Evolutionary conservation across 176 grass and related monocot genomes (phyloP).

Genomic region (Elymus sibiricus): DNA sequence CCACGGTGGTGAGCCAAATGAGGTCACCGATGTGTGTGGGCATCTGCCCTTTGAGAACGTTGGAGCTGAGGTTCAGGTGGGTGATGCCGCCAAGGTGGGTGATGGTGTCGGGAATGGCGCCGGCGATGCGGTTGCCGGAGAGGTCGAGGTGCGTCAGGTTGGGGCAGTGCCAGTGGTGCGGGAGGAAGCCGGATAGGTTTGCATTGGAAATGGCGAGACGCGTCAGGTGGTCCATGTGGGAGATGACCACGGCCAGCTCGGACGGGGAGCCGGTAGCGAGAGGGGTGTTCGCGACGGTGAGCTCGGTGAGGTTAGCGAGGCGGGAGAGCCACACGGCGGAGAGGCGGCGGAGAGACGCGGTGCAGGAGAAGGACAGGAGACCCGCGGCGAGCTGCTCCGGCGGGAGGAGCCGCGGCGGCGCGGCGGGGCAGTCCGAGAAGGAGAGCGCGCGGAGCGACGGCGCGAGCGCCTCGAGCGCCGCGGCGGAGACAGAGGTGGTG

Average conservation of each 20-base stretch:
- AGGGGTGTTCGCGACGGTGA: constrained; percentile 53
- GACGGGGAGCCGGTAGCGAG: constrained; percentile 38
- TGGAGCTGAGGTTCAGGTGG: constrained; percentile 80
- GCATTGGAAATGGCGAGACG: constrained; percentile 57
- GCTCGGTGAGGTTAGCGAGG: constrained; percentile 71
- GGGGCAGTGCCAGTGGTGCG: constrained; percentile 85
- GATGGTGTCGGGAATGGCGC: constrained; percentile 59
- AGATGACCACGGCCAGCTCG: constrained; percentile 62
- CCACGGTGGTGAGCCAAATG: constrained; percentile 48
- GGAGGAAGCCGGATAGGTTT: constrained; percentile 78
- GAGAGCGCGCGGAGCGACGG: constrained; percentile 53
- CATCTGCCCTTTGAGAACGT: constrained; percentile 60
- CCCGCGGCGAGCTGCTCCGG: constrained; percentile 41
- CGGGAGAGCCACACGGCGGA: constrained; percentile 70
- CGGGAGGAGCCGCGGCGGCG: constrained; percentile 56
- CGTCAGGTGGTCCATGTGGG: constrained; percentile 60
- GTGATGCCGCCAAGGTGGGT: constrained; percentile 60
- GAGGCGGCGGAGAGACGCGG: constrained; percentile 59
- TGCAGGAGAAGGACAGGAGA: constrained; percentile 67
- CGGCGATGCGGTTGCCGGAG: constrained; percentile 76
- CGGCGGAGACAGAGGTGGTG: constrained; percentile 61
- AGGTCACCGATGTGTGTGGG: constrained; percentile 74
- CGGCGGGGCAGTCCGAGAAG: constrained; percentile 55
- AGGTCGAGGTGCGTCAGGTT: constrained; percentile 81
- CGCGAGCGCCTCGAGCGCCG: constrained; percentile 60